These are phyloP conservation scores for Brassica cretica DNA, from an alignment of 345 rosid genomes.

Conservation along the genomic window DNA sequence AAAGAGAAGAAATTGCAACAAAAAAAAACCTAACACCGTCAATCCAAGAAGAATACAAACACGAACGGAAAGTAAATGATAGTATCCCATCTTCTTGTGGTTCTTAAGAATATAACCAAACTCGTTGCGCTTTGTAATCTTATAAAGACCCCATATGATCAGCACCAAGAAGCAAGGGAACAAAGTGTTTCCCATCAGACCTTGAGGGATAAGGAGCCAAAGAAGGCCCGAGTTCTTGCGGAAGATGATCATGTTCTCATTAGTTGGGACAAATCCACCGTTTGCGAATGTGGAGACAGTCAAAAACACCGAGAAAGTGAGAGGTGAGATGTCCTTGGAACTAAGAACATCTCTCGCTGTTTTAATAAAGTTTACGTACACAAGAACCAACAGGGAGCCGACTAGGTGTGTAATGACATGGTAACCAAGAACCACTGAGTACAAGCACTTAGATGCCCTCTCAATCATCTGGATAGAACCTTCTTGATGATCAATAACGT, in stretches of 20 bases:
- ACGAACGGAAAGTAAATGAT: constrained; percentile 44
- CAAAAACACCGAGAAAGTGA: constrained; percentile 58
- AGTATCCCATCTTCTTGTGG: constrained; percentile 42
- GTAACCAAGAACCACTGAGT: constrained; percentile 49
- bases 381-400: constrained; percentile 42
- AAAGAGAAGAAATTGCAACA: constrained; percentile 43
- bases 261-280: constrained; percentile 69
- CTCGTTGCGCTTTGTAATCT: constrained; percentile 39
- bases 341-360: constrained; percentile 44
- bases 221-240: constrained; percentile 55
- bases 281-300: constrained; percentile 54
- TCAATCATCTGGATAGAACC: background rate
- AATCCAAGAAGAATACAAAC: constrained; percentile 35
- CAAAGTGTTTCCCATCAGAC: constrained; percentile 60
- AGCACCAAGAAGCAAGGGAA: constrained; percentile 49
- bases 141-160: constrained; percentile 44
- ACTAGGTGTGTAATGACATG: constrained; percentile 38
- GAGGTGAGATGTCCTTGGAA: constrained; percentile 38
- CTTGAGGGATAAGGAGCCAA: constrained; percentile 54
- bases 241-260: constrained; percentile 71
- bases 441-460: constrained; percentile 39
- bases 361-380: constrained; percentile 42
- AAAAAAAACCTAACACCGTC: constrained; percentile 49
- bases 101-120: constrained; percentile 45
- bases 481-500: background rate